These are phyloP conservation scores for Sugiyamaella marilandica DNA, from an alignment of 805 yeast species.

Conservation along the genomic window DNA sequence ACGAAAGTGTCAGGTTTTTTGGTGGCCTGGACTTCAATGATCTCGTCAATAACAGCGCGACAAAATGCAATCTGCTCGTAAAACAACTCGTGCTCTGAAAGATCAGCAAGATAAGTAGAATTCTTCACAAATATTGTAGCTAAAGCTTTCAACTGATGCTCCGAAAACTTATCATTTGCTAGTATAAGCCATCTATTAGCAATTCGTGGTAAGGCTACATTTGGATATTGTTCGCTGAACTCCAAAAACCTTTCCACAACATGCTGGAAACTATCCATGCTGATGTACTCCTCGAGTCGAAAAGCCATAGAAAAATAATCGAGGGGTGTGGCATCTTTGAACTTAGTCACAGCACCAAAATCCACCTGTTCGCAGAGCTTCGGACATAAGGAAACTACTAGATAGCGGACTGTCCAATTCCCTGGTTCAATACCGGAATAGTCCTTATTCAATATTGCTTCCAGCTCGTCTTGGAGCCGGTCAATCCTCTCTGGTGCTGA, in stretches of 20 bases:
- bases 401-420: slow-evolving; percentile 13
- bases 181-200: slow-evolving; percentile 18
- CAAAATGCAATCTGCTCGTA: slow-evolving; percentile 15
- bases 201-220: background rate
- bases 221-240: background rate
- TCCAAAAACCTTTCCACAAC: slow-evolving; percentile 3
- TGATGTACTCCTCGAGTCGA: slow-evolving; percentile 11
- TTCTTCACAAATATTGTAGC: slow-evolving; percentile 6
- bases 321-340: background rate
- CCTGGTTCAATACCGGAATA: background rate
- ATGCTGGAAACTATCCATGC: slow-evolving; percentile 2
- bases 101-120: background rate
- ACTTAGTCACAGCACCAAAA: background rate
- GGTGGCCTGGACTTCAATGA: background rate
- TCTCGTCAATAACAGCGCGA: slow-evolving; percentile 1
- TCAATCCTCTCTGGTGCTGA: background rate
- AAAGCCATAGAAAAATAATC: slow-evolving; percentile 10
- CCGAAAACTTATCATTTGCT: slow-evolving; percentile 7
- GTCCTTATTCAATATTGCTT: background rate
- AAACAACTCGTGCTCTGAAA: slow-evolving; percentile 9
- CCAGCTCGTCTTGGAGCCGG: background rate
- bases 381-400: slow-evolving; percentile 12
- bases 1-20: background rate
- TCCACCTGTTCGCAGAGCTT: background rate
- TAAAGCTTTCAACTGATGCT: slow-evolving; percentile 1